These are phyloP conservation scores for Oryza officinalis DNA, from an alignment of 176 grass and related monocot genomes.

Conservation along the genomic window DNA sequence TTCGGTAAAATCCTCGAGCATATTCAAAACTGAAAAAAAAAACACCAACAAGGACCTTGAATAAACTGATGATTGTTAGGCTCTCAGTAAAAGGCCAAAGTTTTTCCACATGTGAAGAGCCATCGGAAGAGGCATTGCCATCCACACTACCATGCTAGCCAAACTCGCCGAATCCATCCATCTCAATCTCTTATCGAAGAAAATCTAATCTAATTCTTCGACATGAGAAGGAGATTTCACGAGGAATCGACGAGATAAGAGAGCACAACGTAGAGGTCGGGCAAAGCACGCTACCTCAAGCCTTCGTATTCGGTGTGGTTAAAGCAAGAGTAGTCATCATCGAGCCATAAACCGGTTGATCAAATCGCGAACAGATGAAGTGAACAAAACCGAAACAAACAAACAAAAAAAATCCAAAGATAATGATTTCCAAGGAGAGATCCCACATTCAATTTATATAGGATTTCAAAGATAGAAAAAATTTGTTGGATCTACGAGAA, in stretches of 20 bases:
- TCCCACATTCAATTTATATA: too few species aligned
- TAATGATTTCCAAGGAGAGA: neutral
- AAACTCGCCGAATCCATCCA: constrained; percentile 21
- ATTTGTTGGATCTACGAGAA: neutral
- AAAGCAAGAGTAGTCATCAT: constrained; percentile 64
- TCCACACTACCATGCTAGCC: neutral
- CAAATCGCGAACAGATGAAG: neutral
- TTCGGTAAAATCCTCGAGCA: neutral
- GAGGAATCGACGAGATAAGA: neutral
- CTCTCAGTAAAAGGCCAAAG: constrained; percentile 45
- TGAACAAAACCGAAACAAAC: neutral
- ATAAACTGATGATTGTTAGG: neutral
- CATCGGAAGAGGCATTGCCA: neutral
- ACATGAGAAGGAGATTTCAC: constrained; percentile 26
- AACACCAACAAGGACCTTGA: accelerated
- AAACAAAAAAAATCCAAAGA: too few species aligned
- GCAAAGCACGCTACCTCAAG: neutral
- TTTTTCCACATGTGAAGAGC: constrained; percentile 48
- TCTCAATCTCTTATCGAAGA: neutral
- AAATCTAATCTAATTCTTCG: neutral
- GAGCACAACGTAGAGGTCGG: neutral
- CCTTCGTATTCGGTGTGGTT: constrained; percentile 56
- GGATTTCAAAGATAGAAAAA: neutral
- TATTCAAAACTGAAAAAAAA: too few species aligned
- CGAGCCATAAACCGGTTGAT: constrained; percentile 13